Percentiles rank a stretch among this genome's conserved stretches.
Conservation (phyloP, 371 early-diverging fungal genomes). For the Polyrhizophydium stewartii region DNA sequence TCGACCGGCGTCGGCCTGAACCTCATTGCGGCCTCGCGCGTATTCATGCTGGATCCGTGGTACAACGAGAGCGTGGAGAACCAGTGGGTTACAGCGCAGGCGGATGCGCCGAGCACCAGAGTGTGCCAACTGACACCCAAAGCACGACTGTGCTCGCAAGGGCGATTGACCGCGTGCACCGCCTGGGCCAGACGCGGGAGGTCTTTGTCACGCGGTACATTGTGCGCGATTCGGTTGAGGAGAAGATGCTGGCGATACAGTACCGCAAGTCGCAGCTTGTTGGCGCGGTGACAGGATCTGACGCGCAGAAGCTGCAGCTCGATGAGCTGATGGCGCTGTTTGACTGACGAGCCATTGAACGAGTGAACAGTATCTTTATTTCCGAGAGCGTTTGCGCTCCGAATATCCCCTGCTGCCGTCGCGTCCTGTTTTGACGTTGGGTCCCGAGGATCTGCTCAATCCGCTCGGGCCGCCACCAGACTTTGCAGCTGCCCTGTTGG, state of each 20-base stretch:
- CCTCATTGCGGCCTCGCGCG: constrained; percentile 72
- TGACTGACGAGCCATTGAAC: not conserved
- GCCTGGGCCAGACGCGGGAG: constrained; percentile 58
- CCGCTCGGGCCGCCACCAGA: too few species aligned
- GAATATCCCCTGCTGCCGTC: too few species aligned
- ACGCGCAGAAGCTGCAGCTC: constrained; percentile 12
- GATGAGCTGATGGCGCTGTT: constrained; percentile 30
- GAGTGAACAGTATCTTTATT: not conserved
- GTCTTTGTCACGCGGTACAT: constrained; percentile 55
- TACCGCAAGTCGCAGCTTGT: constrained; percentile 15
- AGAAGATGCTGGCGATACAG: constrained; percentile 10
- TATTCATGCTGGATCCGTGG: constrained; percentile 76
- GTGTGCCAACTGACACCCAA: constrained; percentile 2
- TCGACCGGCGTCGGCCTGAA: constrained; percentile 90
- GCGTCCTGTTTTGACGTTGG: too few species aligned
- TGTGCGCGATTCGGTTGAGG: constrained; percentile 60
- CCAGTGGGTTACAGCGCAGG: constrained; percentile 29
- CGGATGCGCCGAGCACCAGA: not conserved
- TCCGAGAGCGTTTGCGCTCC: not conserved
- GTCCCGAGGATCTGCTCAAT: too few species aligned
- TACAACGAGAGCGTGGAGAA: constrained; percentile 62
- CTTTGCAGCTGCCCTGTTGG: too few species aligned
- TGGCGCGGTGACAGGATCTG: constrained; percentile 11
- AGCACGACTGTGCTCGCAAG: constrained; percentile 63
- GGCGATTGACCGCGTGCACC: constrained; percentile 82